Evolutionary conservation across 2,329 filamentous ascomycete species (phyloP).

Genomic region (Drechslerella coelobrocha): DNA sequence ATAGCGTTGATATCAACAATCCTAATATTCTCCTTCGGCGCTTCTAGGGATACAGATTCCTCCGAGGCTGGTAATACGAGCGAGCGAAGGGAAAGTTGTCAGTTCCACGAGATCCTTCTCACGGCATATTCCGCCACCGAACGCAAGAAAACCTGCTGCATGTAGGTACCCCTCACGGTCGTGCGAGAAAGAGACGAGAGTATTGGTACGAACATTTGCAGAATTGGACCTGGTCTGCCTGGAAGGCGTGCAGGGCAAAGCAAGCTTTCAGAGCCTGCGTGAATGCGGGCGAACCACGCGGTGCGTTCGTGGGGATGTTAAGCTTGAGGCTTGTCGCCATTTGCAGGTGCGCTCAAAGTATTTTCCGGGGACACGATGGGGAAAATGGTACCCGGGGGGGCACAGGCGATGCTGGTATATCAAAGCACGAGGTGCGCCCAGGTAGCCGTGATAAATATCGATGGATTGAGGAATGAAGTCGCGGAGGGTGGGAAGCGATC

Average conservation of each 20-base stretch:
- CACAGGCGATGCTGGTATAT: no score
- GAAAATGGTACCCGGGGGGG: no score
- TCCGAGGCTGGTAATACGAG: slow-evolving; percentile 49
- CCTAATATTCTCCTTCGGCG: slow-evolving; percentile 52
- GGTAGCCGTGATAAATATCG: neutral
- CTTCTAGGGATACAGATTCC: slow-evolving; percentile 52
- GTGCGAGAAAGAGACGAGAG: neutral
- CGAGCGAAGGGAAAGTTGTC: neutral
- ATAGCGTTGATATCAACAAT: slow-evolving; percentile 55
- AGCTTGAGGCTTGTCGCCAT: slow-evolving; percentile 53
- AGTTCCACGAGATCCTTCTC: neutral
- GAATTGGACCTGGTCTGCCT: slow-evolving; percentile 53
- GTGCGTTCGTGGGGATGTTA: slow-evolving; percentile 54
- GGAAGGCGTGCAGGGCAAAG: slow-evolving; percentile 53
- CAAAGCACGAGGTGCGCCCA: no score
- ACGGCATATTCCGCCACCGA: neutral
- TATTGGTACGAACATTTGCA: slow-evolving; percentile 52
- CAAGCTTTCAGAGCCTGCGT: slow-evolving; percentile 54
- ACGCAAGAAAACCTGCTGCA: no score
- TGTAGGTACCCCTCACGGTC: no score
- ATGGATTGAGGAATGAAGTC: neutral
- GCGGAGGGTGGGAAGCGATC: no score
- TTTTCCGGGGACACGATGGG: neutral
- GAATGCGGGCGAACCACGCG: slow-evolving; percentile 53
- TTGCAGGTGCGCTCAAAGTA: slow-evolving; percentile 3